Conservation (phyloP, 495 filamentous ascomycete species). For the Chaetomium fimeti region DNA sequence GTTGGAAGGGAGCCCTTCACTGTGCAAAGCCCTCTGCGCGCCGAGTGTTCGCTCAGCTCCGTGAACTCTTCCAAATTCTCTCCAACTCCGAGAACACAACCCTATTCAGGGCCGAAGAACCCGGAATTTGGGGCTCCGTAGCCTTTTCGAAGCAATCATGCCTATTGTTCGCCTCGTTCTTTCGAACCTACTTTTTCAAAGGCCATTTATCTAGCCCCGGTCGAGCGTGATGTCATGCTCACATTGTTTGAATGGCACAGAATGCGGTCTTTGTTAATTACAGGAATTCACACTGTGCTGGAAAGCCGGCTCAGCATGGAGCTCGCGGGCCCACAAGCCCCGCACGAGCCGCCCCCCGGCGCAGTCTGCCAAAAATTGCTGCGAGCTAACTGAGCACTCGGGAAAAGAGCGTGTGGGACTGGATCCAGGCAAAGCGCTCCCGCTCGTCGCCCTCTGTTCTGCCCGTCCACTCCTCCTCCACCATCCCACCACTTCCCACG, state of each 20-base stretch:
- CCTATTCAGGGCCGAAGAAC: no score
- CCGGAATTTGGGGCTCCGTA: no score
- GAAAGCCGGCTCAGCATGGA: neutral
- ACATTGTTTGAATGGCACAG: no score
- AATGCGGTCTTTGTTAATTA: no score
- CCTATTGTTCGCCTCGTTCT: neutral
- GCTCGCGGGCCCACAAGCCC: constrained; percentile 21
- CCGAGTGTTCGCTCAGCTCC: no score
- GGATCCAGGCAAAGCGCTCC: constrained; percentile 28
- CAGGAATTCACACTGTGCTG: constrained; percentile 1
- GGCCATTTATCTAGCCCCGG: no score
- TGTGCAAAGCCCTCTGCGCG: no score
- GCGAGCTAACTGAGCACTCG: constrained; percentile 24
- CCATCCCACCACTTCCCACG: constrained; percentile 20
- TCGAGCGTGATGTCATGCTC: no score
- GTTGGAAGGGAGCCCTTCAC: neutral
- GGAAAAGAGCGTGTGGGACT: constrained; percentile 28
- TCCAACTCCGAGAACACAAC: no score
- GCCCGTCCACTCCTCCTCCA: constrained; percentile 19
- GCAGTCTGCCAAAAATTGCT: constrained; percentile 36
- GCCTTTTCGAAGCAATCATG: no score
- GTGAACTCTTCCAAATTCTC: no score
- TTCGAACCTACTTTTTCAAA: no score
- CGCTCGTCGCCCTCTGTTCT: constrained; percentile 16
- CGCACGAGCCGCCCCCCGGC: constrained; percentile 23